Evolutionary conservation across 306 rosid genomes (phyloP), one percentile per base, ranked within the genome.

Genomic region (Lathyrus sativus): DNA sequence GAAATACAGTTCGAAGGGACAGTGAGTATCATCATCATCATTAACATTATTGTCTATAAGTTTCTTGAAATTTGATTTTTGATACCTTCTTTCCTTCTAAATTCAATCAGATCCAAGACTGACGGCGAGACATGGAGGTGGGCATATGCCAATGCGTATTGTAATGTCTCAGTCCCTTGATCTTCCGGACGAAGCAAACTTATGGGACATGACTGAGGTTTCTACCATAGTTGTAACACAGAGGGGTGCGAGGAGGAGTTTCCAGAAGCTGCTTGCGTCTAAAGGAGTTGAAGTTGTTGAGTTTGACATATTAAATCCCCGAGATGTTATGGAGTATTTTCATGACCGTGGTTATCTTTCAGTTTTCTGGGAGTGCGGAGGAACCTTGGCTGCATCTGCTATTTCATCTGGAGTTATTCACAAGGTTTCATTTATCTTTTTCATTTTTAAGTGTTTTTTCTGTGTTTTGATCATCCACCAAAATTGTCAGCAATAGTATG

Each of bases 201-300:
- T 88, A 38, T 90, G 96, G 98, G 96, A 90, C 55, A 61, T 78
- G 70, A 79, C 89, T 11, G 96, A 88, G 43, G 89, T 72, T 48
- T 73, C 98, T 67, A 93, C 98, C 43, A 83, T 93, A 70, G 97
- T 90, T 77, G 93, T 84, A 18, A 90, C 97, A 2, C 98, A 90
- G 71, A 85, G 97, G 79, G 98, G 98, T 63, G 96, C 97, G 6
- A 76, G 86, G 77, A 88, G 82, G 80, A 82, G 90, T 66, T 88
- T 93, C 74, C 98, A 93, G 85, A 93, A 90, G 80, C 58, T 78
- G 22, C 98, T 93, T 85, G 97, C 98, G 53, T 88, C 96, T 0
- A 93, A 90, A 86, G 98, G 97, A 74, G 89, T 93, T 63, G 98
- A 93, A 80, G 97, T 93, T 18, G 88, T 93, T 68, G 98, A 93